Evolutionary conservation across 352 stramenopile genomes (phyloP).

Genomic region (Phytophthora pistaciae): DNA sequence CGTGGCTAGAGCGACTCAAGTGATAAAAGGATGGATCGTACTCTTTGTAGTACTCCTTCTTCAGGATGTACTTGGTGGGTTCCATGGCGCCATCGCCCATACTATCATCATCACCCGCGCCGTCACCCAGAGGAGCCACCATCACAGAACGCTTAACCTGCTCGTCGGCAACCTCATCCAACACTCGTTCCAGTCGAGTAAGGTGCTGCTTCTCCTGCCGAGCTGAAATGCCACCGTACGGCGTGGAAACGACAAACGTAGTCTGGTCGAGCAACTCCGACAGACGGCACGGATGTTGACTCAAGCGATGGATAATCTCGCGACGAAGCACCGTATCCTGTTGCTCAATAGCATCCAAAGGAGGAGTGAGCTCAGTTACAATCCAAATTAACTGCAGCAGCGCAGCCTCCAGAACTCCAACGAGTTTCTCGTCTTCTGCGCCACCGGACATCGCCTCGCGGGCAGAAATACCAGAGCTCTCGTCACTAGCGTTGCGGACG

Average conservation of each 20-base stretch:
- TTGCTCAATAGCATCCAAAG: constrained; percentile 66
- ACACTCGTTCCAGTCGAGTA: constrained; percentile 61
- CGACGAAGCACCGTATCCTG: constrained; percentile 76
- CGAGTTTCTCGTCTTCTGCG: constrained; percentile 68
- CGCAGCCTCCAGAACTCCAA: constrained; percentile 77
- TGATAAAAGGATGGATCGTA: constrained; percentile 89
- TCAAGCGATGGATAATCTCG: constrained; percentile 90
- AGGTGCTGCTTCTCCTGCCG: constrained; percentile 77
- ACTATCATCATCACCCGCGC: constrained; percentile 42
- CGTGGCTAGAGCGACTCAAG: constrained; percentile 74
- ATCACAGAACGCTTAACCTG: constrained; percentile 56
- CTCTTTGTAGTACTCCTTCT: constrained; percentile 80
- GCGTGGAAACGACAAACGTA: constrained; percentile 74
- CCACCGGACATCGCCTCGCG: constrained; percentile 22
- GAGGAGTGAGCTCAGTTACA: constrained; percentile 83
- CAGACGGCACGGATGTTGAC: constrained; percentile 71
- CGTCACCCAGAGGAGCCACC: constrained; percentile 41
- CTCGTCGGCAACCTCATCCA: constrained; percentile 81
- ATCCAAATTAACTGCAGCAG: constrained; percentile 90
- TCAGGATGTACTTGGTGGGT: constrained; percentile 80
- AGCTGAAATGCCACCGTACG: constrained; percentile 70
- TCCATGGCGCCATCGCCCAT: constrained; percentile 65
- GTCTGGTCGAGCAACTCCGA: constrained; percentile 87
- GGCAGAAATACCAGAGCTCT: constrained; percentile 54
- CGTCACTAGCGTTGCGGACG: constrained; percentile 42